Evolutionary conservation across 495 filamentous ascomycete species (phyloP), one percentile per base, ranked within the genome.

Genomic region (Penicillium paradoxum): DNA sequence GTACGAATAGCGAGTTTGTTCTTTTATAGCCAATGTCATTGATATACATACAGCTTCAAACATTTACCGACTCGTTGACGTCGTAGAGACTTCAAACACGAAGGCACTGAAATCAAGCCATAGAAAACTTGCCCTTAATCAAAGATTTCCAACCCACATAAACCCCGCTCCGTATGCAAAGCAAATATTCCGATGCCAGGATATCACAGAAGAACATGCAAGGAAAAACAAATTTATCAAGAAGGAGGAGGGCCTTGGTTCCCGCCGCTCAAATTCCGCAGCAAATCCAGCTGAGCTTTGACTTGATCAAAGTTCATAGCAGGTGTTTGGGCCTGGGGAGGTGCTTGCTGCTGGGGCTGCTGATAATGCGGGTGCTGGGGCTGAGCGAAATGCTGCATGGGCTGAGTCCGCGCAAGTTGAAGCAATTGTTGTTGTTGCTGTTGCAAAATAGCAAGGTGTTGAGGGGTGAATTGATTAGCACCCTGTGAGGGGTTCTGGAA

Each of bases 391-490:
- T 15, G 14, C 8, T 37, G 29, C 29, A 32, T 32, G 29, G 29
- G 29, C 29, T 32, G 29, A 11, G 2, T 11, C 29, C 29, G 29
- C 29, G 29, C 6, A 46, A 70, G 65, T 46, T 72, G 74, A 44
- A 72, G 66, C 14, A 57, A 59, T 50, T 76, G 72, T 24, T 76
- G 72, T 27, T 68, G 72, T 34, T 72, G 70, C 44, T 75, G 73
- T 46, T 75, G 73, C 49, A 76, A 47, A 22, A 66, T 65, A 54
- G 72, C 73, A 54, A 88, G 75, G 69, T 89, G 85, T 1, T 81
- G 74, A 6, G 86, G 86, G 48, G 85, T 88, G 55, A 89, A 76
- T 46, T 84, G 83, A 1, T 33, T n/a, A 11, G 80, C 74, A 29
- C 79, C 82, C n/a, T 70, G 60, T 1, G 74, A 71, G 6, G 69